Conservation (phyloP, 164 flowering plant genomes). For the Stephania yunnanensis region DNA sequence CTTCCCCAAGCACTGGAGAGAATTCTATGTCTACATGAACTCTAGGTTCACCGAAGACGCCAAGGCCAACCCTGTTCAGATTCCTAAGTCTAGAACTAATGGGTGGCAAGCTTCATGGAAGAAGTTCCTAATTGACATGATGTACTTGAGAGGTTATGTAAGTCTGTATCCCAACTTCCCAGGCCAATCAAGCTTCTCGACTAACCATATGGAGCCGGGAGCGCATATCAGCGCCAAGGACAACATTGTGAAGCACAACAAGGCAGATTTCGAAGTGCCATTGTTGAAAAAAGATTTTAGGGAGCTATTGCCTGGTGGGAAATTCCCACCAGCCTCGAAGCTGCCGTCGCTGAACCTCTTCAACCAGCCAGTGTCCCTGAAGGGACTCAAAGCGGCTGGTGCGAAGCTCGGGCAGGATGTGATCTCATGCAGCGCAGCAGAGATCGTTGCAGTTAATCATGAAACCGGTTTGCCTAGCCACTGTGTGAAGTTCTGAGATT, state of each 20-base stretch:
- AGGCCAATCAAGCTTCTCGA: conserved; percentile 82
- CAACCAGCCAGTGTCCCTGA: conserved; percentile 76
- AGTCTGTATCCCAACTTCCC: conserved; percentile 93
- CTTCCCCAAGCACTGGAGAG: conserved; percentile 99
- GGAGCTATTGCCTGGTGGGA: conserved; percentile 50
- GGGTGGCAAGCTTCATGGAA: conserved; percentile 99
- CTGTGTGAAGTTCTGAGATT: conserved; percentile 59
- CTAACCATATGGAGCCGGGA: conserved; percentile 98
- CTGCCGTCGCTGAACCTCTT: conserved; percentile 83
- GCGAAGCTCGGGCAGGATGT: conserved; percentile 88
- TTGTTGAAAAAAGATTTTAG: conserved; percentile 61
- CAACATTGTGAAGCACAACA: conserved; percentile 66
- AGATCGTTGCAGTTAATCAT: conserved; percentile 63
- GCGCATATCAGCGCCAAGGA: conserved; percentile 90
- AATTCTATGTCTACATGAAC: conserved; percentile 95
- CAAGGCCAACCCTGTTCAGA: conserved; percentile 84
- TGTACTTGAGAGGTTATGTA: conserved; percentile 94
- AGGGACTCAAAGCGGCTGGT: conserved; percentile 85
- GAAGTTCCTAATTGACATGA: conserved; percentile 93
- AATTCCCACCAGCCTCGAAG: conserved; percentile 81
- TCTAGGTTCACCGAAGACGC: conserved; percentile 91
- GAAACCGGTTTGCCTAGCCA: conserved; percentile 65
- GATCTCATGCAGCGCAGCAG: conserved; percentile 52
- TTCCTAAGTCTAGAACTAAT: conserved; percentile 87
- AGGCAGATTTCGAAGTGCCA: conserved; percentile 82